Evolutionary conservation across 768 basidiomycete species (phyloP).

Genomic region (Rhizopogon roseolus): DNA sequence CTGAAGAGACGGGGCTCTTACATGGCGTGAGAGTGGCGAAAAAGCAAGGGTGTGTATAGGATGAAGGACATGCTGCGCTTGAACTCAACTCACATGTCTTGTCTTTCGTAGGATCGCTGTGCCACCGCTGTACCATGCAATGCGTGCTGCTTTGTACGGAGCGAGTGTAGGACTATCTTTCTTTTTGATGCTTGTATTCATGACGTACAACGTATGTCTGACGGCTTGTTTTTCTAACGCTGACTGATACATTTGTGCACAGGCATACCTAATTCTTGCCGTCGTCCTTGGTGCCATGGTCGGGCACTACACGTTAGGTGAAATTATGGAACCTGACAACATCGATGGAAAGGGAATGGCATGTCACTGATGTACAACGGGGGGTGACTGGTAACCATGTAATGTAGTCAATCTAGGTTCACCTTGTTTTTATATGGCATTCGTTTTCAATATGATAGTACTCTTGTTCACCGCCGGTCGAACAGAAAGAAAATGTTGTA

Average conservation of each 20-base stretch:
- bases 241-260: not conserved
- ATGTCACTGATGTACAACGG: slow-evolving; percentile 52
- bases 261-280: slow-evolving; percentile 85
- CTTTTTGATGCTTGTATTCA: slow-evolving; percentile 93
- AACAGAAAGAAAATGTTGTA: not conserved
- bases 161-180: slow-evolving; percentile 72
- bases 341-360: slow-evolving; percentile 60
- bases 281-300: slow-evolving; percentile 78
- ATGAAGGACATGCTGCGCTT: not conserved
- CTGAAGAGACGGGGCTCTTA: slow-evolving; percentile 54
- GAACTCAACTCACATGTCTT: not conserved
- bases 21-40: slow-evolving; percentile 38
- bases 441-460: not conserved
- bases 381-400: not conserved
- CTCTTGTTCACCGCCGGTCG: not conserved
- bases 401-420: not conserved
- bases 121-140: slow-evolving; percentile 42
- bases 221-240: not conserved
- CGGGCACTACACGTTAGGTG: slow-evolving; percentile 77
- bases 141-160: slow-evolving; percentile 72
- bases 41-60: slow-evolving; percentile 38
- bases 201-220: slow-evolving; percentile 87
- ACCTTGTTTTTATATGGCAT: too few species aligned
- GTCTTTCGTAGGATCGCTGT: slow-evolving; percentile 39
- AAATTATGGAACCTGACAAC: slow-evolving; percentile 55